A percentile compares a stretch with the other conserved stretches of the same genome.
phyloP scores from a whole-genome alignment of 805 yeast species.

The Candida insectorum region DNA sequence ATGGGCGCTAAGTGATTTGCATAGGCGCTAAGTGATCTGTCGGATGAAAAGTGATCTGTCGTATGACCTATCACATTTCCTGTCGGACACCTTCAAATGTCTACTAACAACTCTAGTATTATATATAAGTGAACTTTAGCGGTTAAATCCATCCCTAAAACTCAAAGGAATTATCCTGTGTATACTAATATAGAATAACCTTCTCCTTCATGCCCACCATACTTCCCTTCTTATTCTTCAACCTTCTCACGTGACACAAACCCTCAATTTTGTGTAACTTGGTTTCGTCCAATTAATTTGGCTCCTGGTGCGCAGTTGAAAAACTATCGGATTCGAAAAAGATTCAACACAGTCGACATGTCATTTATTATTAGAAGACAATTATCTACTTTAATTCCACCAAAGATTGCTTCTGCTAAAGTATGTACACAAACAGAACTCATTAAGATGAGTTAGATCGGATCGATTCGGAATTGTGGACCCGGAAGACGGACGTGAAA shows the following conservation, averaged over 20 bases:
- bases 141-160: no score
- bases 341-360: no score
- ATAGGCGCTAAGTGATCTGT: neutral
- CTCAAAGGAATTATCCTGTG: no score
- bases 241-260: slow-evolving; percentile 1
- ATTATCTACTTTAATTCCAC: slow-evolving; percentile 94
- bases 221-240: no score
- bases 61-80: neutral
- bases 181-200: no score
- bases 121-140: slow-evolving; percentile 37
- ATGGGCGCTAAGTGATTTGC: neutral
- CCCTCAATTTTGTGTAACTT: slow-evolving; percentile 7
- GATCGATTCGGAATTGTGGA: no score
- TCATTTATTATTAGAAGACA: slow-evolving; percentile 88
- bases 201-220: no score
- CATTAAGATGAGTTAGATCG: no score
- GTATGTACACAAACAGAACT: slow-evolving; percentile 52
- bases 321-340: no score
- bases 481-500: no score
- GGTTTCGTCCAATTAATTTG: slow-evolving; percentile 9
- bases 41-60: neutral
- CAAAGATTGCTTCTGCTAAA: slow-evolving; percentile 95
- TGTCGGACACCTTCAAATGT: no score
- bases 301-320: no score
- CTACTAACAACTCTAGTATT: slow-evolving; percentile 24